Evolutionary conservation across 495 filamentous ascomycete genomes (phyloP), one percentile per base, ranked within the genome.

Genomic region (Haplographium delicatum): DNA sequence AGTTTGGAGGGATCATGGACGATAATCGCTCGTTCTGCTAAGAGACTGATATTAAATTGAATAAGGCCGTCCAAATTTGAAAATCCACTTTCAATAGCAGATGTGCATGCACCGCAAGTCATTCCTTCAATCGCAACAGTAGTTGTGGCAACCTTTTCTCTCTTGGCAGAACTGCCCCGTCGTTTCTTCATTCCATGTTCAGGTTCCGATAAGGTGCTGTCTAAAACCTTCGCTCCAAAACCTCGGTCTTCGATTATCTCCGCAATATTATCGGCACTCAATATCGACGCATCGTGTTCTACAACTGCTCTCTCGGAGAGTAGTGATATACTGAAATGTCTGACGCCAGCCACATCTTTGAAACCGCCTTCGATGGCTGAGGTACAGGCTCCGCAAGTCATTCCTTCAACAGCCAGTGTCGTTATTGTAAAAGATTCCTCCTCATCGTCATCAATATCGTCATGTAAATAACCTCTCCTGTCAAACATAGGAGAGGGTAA

Each of bases 351-450:
- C 13, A 91, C 71, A 51, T 81, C 81, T 48, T 82, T 78, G 61
- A 97, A 94, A 2, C 85, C 89, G 43, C 80, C 79, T 65, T 96
- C 84, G 16, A 97, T 79, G 34, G 93, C 91, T 9, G 90, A 86
- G 5, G 91, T 96, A 64, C 93, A 98, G 22, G 91, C 89, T 18
- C 91, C 91, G 60, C 91, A 98, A 4, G 91, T 97, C 93, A 98
- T 97, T 24, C 93, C 93, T 58, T 86, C 86, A 20, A 98, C 79
- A 3, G 83, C 80, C 15, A 98, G 75, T 0, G 89, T 96, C 0
- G 91, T 96, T 4, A 84, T 81, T 54, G 80, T 70, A 20, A 62
- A 66, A 28, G 57, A 15, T 3, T 67, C 58, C 26, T 51, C 27
- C 4, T 48, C 52, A 5, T 53, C 63, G 16, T 68, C 63, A 30